Percentiles rank a stretch among this genome's conserved stretches.
phyloP scores from a whole-genome alignment of 2,329 filamentous ascomycete genomes.

The Epichloe gansuensis region DNA sequence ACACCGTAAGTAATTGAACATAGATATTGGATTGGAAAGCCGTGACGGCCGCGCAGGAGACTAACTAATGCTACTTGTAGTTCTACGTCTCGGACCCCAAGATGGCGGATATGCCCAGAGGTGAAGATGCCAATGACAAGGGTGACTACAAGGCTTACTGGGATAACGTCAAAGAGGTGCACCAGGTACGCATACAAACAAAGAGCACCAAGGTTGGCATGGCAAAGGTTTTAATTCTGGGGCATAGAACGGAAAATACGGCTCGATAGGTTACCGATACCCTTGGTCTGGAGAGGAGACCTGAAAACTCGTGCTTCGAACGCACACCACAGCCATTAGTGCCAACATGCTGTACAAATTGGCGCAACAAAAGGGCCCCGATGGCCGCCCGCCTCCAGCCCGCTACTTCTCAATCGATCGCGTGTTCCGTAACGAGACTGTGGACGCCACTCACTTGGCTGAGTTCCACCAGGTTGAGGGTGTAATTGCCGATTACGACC shows the following conservation, averaged over 20 bases:
- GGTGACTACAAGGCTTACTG: constrained; percentile 75
- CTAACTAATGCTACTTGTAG: neutral
- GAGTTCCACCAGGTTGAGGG: constrained; percentile 99
- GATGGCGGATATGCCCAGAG: constrained; percentile 51
- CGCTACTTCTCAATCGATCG: constrained; percentile 98
- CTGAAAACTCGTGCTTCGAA: constrained; percentile 73
- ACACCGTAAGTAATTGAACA: constrained; percentile 41
- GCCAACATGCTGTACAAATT: constrained; percentile 86
- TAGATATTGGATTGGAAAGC: neutral
- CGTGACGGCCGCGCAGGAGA: neutral
- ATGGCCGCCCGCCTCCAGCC: constrained; percentile 53
- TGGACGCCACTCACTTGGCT: constrained; percentile 90
- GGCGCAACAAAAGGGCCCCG: constrained; percentile 66
- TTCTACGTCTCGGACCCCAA: constrained; percentile 94
- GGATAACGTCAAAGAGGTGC: constrained; percentile 75
- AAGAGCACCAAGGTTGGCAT: neutral
- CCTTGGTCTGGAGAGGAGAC: constrained; percentile 85
- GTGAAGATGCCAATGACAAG: constrained; percentile 34
- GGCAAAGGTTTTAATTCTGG: neutral
- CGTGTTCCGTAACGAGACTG: constrained; percentile 95
- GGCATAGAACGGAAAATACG: constrained; percentile 64
- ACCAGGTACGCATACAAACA: constrained; percentile 37
- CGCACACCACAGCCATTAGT: constrained; percentile 88
- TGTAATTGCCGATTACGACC: constrained; percentile 90
- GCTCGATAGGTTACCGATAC: constrained; percentile 92